Base-by-base conservation (phyloP, 179 eudicot genomes). In the Corrigiola litoralis region DNA sequence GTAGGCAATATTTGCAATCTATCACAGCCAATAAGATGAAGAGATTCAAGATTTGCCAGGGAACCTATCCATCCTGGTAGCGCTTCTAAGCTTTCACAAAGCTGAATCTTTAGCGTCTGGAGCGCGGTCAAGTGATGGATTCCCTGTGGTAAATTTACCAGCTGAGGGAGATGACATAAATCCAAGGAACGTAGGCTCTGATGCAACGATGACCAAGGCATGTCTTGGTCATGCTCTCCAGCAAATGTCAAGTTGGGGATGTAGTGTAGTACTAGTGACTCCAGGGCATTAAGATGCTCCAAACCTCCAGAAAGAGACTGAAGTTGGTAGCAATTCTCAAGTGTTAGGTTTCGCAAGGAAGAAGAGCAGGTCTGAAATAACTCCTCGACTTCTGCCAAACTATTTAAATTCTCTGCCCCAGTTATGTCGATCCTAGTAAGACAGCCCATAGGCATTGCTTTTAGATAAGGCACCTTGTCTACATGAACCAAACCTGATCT, bases 151-250 rank as follows among this genome's bases (percentile, higher is more conserved):
- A 61, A 17, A 45, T 46, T 18, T 5, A 61, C 66, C 3, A 61
- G 28, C 31, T 31, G 47, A 4, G 66, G 66, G 27, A 61, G 66
- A 61, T 61, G 40, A 28, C 66, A 46, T 31, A 61, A 61, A 25
- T 61, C 66, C 66, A 61, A 61, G 14, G 38, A 44, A 31, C 55
- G 66, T 16, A 61, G 66, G 18, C 66, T 46, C 13, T 44, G 9
- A 18, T 12, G 29, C 42, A 57, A 21, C 12, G 61, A 8, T 20
- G 20, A 6, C 61, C 61, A 56, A 9, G 61, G n/a, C 25, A 9
- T 56, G 27, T 7, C 16, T 33, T 20, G 61, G 31, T 21, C 61
- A 11, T 37, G 10, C 45, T 36, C 61, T 57, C 17, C 16, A 21
- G 46, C 1, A 57, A 57, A 57, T 36, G 46, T 2, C 61, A 57